Conservation (phyloP, 768 basidiomycete species). For the Calvatia gigantea region DNA sequence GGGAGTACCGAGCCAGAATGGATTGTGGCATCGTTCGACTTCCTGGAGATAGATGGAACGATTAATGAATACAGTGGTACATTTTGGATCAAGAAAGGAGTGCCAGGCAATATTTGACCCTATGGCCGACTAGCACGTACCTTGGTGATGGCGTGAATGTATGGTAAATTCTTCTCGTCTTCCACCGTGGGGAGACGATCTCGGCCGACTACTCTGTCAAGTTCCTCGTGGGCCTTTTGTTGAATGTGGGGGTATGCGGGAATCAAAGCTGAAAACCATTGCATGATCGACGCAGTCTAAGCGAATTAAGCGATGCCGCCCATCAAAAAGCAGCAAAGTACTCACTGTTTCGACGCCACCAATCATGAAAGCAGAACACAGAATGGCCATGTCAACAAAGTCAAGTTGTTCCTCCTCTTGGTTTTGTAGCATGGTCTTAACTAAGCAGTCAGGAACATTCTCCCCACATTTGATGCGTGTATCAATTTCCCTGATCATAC, state of each 20-base stretch:
- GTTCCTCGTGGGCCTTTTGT: slow-evolving; percentile 19
- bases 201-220: slow-evolving; percentile 21
- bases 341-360: slow-evolving; percentile 38
- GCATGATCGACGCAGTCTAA: slow-evolving; percentile 34
- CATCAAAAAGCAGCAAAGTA: not conserved
- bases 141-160: slow-evolving; percentile 19
- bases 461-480: slow-evolving; percentile 32
- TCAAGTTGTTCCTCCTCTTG: slow-evolving; percentile 33
- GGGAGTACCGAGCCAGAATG: slow-evolving; percentile 38
- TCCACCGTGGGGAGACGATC: slow-evolving; percentile 16
- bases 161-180: slow-evolving; percentile 18
- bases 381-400: slow-evolving; percentile 35
- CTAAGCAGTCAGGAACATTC: slow-evolving; percentile 39
- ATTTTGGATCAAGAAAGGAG: too few species aligned
- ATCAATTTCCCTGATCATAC: slow-evolving; percentile 35
- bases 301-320: too few species aligned
- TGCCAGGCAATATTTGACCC: not conserved
- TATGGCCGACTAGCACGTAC: slow-evolving; percentile 13
- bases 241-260: slow-evolving; percentile 17
- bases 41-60: slow-evolving; percentile 17
- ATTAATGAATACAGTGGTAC: not conserved
- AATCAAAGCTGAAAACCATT: slow-evolving; percentile 33
- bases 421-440: slow-evolving; percentile 31
- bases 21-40: slow-evolving; percentile 33
- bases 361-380: slow-evolving; percentile 40